phyloP scores from a whole-genome alignment of 495 filamentous ascomycete species.

The Chaetomium fimeti region DNA sequence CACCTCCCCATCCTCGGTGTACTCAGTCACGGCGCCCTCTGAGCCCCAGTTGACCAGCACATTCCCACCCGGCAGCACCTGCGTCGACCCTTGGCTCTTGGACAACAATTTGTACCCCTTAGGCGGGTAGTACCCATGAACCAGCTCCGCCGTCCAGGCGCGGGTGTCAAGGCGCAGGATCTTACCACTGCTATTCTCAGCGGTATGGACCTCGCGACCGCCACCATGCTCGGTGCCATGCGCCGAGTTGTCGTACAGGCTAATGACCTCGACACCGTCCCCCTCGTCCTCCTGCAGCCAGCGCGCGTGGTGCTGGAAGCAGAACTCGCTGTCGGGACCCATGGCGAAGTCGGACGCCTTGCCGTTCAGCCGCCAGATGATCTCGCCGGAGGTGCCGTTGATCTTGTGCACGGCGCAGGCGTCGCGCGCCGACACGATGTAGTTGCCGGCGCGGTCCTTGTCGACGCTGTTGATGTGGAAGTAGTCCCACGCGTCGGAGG shows the following conservation, averaged over 20 bases:
- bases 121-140: conserved; percentile 39
- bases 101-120: conserved; percentile 46
- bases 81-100: conserved; percentile 62
- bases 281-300: conserved; percentile 41
- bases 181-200: conserved; percentile 53
- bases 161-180: conserved; percentile 56
- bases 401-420: conserved; percentile 59
- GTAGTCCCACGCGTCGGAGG: conserved; percentile 58
- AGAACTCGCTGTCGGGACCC: conserved; percentile 46
- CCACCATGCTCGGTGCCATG: conserved; percentile 41
- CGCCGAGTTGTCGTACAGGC: conserved; percentile 40
- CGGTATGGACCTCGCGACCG: conserved; percentile 40
- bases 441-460: conserved; percentile 57
- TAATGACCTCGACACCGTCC: conserved; percentile 37
- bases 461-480: conserved; percentile 67
- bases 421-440: conserved; percentile 60
- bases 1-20: conserved; percentile 53
- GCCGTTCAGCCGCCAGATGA: conserved; percentile 60
- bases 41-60: conserved; percentile 62
- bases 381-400: conserved; percentile 56
- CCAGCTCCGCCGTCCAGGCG: conserved; percentile 50
- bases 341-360: conserved; percentile 44
- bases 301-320: conserved; percentile 63
- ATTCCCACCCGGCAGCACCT: conserved; percentile 56
- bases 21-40: conserved; percentile 58